Base-by-base conservation (phyloP, 2,329 filamentous ascomycete genomes). In the Penicillium sp. region DNA sequence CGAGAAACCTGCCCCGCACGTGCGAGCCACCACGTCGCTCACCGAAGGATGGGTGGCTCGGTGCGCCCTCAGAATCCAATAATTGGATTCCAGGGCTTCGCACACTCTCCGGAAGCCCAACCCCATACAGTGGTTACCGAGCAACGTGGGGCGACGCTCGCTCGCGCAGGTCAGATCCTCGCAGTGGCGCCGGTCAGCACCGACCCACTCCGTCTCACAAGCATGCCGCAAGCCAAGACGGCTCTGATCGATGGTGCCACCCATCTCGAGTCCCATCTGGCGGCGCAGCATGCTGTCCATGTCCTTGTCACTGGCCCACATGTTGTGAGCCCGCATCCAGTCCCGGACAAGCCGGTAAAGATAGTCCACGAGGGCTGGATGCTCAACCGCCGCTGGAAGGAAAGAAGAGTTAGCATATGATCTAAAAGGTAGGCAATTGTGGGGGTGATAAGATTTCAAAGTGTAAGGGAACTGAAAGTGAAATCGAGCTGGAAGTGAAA, bases 331-430 rank as follows among this genome's bases (percentile, higher is more conserved):
- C 5, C 62, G 65, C 16, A 75, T 60, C 27, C 66, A 61, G 61
- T 72, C 70, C 11, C 72, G 66, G n/a, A 75, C 65, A 33, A 75
- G 55, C 7, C 70, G 70, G 61, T 62, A 75, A n/a, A 74, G 34
- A 57, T 70, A 75, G 44, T 66, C 63, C 13, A 67, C 62, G 4
- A 74, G 57, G 16, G 53, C 55, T 21, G 53, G 53, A 45, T 65
- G 50, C 60, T 71, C 67, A 49, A 70, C 48, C 9, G 67, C 65
- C 43, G 65, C 69, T 72, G 25, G 43, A n/a, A 40, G 27, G 13
- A 21, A 31, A 31, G 2, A 33, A 29, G 4, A 10, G 47, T 63
- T 55, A 63, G 57, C 25, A 11, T 25, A 36, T 36, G 15, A n/a
- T 36, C 31, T 48, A 10, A 47, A 36, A 36, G 9, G 9, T 23